A percentile compares a stretch with the other conserved stretches of the same genome.
Evolutionary conservation across 2,329 filamentous ascomycete genomes (phyloP).

Genomic region (Trichoderma lentiforme): DNA sequence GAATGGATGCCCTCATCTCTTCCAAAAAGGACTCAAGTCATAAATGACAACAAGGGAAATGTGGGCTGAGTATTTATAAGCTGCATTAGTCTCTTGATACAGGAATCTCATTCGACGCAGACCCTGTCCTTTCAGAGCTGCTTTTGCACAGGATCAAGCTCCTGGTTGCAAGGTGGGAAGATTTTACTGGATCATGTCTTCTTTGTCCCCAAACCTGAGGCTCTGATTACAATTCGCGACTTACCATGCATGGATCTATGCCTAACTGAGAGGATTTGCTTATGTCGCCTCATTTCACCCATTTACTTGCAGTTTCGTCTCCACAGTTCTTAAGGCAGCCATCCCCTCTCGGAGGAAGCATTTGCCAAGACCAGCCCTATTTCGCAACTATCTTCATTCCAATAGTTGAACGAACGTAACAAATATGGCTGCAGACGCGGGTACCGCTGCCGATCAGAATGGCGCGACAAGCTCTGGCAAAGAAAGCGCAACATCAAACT

Average conservation of each 20-base stretch:
- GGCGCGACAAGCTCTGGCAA: not conserved
- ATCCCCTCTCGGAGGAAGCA: not conserved
- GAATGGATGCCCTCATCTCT: not conserved
- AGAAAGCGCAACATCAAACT: not conserved
- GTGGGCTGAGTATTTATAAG: not conserved
- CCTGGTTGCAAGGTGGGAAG: not conserved
- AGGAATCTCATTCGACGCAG: not conserved
- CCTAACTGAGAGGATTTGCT: not conserved
- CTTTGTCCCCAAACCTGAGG: not conserved
- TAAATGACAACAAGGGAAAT: conserved; percentile 3
- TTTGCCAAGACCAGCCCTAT: not conserved
- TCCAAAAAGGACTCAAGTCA: not conserved
- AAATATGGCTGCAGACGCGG: conserved; percentile 6
- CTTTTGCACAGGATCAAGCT: not conserved
- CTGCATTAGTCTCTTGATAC: not conserved
- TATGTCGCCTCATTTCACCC: not conserved
- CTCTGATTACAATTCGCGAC: not conserved
- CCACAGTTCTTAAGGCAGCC: not conserved
- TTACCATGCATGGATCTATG: not conserved
- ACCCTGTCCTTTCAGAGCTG: not conserved
- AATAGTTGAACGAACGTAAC: not conserved
- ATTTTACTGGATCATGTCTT: not conserved
- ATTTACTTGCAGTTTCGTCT: not conserved
- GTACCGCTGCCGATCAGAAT: not conserved
- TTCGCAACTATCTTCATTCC: not conserved